Conservation (phyloP, 305 asterid genomes). For the Fraxinus angustifolia region DNA sequence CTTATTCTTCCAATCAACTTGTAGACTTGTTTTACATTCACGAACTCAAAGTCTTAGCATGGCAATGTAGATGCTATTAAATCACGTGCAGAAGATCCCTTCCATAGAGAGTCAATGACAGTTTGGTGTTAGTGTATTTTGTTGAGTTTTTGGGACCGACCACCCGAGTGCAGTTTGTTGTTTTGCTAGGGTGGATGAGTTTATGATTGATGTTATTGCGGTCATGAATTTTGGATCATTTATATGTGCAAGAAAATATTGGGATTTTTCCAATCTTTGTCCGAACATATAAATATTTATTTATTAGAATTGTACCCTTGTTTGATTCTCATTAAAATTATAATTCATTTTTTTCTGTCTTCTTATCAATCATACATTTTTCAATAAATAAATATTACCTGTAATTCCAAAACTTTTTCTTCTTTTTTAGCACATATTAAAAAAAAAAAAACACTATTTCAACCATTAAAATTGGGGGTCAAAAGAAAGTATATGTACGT, state of each 20-base stretch:
- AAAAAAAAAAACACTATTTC: too few relatives aligned
- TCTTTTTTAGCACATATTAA: too few relatives aligned
- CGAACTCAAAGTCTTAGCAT: not conserved
- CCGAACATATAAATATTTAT: not conserved
- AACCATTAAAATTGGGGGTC: too few relatives aligned
- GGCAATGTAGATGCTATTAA: not conserved
- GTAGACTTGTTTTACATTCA: not conserved
- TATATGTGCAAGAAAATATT: not conserved
- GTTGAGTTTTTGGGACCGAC: not conserved
- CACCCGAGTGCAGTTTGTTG: not conserved
- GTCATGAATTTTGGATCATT: not conserved
- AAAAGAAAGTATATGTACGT: too few relatives aligned
- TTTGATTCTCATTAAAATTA: too few relatives aligned
- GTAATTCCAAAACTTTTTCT: too few relatives aligned
- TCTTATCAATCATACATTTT: too few relatives aligned
- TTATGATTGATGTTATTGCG: too few relatives aligned
- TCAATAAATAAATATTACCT: too few relatives aligned
- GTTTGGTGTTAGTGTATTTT: not conserved
- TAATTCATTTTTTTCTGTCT: too few relatives aligned
- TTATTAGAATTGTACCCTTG: too few relatives aligned
- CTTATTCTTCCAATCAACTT: not conserved
- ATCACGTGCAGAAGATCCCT: not conserved
- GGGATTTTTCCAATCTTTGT: not conserved
- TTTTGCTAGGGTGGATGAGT: not conserved
- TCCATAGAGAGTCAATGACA: not conserved